Base-by-base conservation (phyloP, 169 alveolate species). In the Plasmodium ovale region DNA sequence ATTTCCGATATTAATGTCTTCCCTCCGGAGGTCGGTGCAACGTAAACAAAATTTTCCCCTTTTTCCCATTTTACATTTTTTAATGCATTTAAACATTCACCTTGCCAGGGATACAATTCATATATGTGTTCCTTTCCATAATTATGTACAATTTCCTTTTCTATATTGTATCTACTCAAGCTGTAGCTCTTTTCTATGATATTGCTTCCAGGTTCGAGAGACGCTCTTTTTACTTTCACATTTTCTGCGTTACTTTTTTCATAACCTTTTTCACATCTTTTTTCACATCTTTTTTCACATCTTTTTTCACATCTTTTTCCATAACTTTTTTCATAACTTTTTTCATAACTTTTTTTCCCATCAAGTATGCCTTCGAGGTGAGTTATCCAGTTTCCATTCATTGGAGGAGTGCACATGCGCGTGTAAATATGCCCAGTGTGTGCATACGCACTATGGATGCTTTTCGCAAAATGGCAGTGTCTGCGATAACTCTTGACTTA, bases 11-110 rank as follows among this genome's bases (percentile, higher is more conserved):
- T 82, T 35, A 79, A 68, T 0, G 89, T 79, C 65, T 79, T 79
- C 0, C 89, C 89, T 2, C 89, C 89, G 10, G 89, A 79, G 1
- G 89, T 79, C 31, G 79, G 89, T 4, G 89, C 89, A 1, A 79
- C 89, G 64, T 21, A 79, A 4, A 79, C 14, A 56, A 79, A 79
- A 10, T 68, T 49, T 67, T 79, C 89, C 16, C 89, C 64, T 23
- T 64, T 39, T 2, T 79, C 71, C 89, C 89, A 79, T 3, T 35
- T 19, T 29, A 79, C 89, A 42, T 9, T 65, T 53, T 64, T 79
- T 54, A 79, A 42, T 25, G 31, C 23, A 12, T 14, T 64, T 67
- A 79, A 53, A 33, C 89, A 79, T 65, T 79, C 89, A 16, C n/a
- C 70, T 56, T 79, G 89, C 89, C 89, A 79, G 3, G 60, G 31